Base-by-base conservation (phyloP, 768 basidiomycete species). In the Pisolithus sp. region DNA sequence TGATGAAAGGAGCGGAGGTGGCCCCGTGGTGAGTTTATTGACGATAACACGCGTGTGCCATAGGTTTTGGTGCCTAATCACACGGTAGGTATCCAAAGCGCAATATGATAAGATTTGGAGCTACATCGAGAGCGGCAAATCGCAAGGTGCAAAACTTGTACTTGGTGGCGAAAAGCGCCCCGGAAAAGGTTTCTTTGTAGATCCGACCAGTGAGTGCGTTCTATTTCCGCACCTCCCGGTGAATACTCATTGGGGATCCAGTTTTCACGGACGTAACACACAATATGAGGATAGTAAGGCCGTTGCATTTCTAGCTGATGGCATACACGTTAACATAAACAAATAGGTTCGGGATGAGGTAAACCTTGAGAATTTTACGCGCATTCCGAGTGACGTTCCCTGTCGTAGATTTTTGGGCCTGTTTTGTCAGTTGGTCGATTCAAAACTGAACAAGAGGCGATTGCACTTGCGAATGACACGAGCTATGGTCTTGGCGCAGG, bases 401-500 rank as follows among this genome's bases (percentile, higher is more conserved):
- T 55, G 31, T 18, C 4, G 30, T 53, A 94, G 84, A 96, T 96
- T 58, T 98, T 98, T 66, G 95, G 95, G 8, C 95, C 95, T 24
- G 94, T 98, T 3, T 78, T 94, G 38, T 78, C 82, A 23, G 80
- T 97, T 40, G 85, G 84, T 40, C 81, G 75, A 57, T 97, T 97
- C 73, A 81, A 79, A 57, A 85, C 86, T 7, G 94, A 96, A 67
- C 85, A 87, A 52, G 91, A 96, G 64, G 93, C 83, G 4, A 82
- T 97, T 57, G 62, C 73, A 39, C 69, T 92, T 15, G 94, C 93
- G 31, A 97, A 97, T 69, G 81, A 87, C 63, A 91, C 93, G 6
- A 79, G 74, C 46, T 97, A 95, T 67, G 95, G 95, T 34, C 78
- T 98, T 34, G 93, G 91, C 8, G 92, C 93, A 13, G 95, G 89